A percentile compares a stretch with the other conserved stretches of the same genome.
Evolutionary conservation across 257 asterid genomes (phyloP).

Genomic region (Solanum sitiens): DNA sequence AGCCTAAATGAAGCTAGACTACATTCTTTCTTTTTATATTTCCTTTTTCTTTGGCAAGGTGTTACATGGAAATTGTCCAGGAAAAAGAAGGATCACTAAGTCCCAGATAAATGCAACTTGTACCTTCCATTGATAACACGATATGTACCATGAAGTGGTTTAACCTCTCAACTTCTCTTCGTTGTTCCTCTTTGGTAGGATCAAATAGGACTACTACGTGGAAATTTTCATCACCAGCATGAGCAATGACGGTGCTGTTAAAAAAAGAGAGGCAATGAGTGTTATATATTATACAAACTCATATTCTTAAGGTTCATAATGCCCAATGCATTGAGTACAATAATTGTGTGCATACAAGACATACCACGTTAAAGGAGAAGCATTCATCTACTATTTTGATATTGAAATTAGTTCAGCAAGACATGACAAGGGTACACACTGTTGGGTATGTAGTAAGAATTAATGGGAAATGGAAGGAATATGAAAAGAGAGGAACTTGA

Average conservation of each 20-base stretch:
- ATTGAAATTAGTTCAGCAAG: constrained; percentile 78
- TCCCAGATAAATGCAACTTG: neutral
- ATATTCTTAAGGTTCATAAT: neutral
- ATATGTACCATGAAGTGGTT: constrained; percentile 84
- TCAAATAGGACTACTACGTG: constrained; percentile 72
- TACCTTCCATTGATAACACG: constrained; percentile 93
- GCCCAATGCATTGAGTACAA: neutral
- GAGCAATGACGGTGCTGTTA: constrained; percentile 88
- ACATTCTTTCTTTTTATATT: neutral
- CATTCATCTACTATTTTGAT: constrained; percentile 67
- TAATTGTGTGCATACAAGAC: neutral
- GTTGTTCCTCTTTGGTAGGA: constrained; percentile 53
- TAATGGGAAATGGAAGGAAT: too few species aligned
- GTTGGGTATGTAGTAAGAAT: too few species aligned
- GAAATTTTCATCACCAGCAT: constrained; percentile 98
- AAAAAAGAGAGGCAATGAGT: neutral
- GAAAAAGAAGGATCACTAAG: neutral
- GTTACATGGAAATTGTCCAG: neutral
- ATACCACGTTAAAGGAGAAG: constrained; percentile 78
- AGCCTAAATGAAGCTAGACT: neutral
- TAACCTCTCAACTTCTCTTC: constrained; percentile 78
- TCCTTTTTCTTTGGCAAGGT: neutral
- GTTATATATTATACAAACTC: neutral
- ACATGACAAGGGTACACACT: constrained; percentile 75
- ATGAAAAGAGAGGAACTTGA: too few species aligned